A percentile compares a stretch with the other conserved stretches of the same genome.
phyloP scores from a whole-genome alignment of 805 yeast genomes.

The Saccharomycopsis oosterbeekiorum region DNA sequence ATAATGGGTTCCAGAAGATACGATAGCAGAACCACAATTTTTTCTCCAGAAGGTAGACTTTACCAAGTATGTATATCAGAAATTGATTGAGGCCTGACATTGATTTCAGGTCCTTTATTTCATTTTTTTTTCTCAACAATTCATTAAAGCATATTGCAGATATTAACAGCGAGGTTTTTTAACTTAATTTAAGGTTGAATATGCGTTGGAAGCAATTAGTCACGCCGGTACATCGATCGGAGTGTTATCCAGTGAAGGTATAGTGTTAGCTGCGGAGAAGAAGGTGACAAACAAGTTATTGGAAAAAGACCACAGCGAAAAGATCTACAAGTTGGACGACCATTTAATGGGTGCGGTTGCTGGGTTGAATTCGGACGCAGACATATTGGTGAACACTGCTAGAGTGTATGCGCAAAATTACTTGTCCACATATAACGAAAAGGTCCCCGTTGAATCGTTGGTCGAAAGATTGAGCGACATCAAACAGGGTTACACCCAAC shows the following conservation, averaged over 20 bases:
- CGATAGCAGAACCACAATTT: conserved; percentile 97
- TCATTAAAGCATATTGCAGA: background rate
- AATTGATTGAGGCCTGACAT: background rate
- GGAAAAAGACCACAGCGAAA: conserved; percentile 93
- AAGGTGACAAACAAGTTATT: conserved; percentile 87
- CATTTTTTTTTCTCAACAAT: background rate
- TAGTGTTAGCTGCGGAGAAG: conserved; percentile 93
- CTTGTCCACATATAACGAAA: conserved; percentile 79
- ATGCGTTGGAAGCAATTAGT: conserved; percentile 92
- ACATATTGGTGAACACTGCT: conserved; percentile 80
- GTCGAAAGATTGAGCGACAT: conserved; percentile 85
- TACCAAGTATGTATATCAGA: conserved; percentile 54
- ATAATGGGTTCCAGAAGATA: conserved; percentile 83
- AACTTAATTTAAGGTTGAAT: conserved; percentile 52
- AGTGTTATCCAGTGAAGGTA: conserved; percentile 76
- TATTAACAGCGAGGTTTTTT: background rate
- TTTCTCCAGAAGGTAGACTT: conserved; percentile 96
- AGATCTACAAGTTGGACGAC: conserved; percentile 77
- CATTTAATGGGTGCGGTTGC: conserved; percentile 90
- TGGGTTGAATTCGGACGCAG: conserved; percentile 96
- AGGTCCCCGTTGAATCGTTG: conserved; percentile 85
- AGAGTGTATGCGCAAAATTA: conserved; percentile 77
- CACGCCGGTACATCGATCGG: conserved; percentile 97
- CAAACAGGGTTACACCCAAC: conserved; percentile 97
- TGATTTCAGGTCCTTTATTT: background rate